Base-by-base conservation (phyloP, 352 stramenopile genomes). In the Pythium grandisporangium region DNA sequence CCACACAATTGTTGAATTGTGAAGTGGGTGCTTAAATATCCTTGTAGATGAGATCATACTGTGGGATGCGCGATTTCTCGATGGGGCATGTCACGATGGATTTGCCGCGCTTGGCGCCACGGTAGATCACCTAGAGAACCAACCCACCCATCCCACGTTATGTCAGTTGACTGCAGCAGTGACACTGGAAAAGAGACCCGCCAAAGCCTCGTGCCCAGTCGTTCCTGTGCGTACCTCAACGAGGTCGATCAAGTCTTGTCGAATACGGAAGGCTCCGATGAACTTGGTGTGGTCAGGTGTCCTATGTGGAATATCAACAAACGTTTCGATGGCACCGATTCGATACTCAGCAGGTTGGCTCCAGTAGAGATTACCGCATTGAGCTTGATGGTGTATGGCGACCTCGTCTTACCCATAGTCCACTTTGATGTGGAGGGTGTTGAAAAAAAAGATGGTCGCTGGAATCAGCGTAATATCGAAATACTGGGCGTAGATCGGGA, bases 361-460 rank as follows among this genome's bases (percentile, higher is more conserved):
- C n/a, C n/a, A n/a, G n/a, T n/a, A n/a, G n/a, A n/a, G n/a, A n/a
- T n/a, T n/a, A n/a, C n/a, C n/a, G n/a, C n/a, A n/a, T n/a, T n/a
- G n/a, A n/a, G n/a, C n/a, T n/a, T n/a, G n/a, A n/a, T n/a, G n/a
- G n/a, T n/a, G n/a, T n/a, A n/a, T n/a, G n/a, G n/a, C n/a, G n/a
- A n/a, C n/a, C n/a, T n/a, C n/a, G n/a, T n/a, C 57, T n/a, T 50
- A 93, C 80, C 74, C 65, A 39, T 88, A 93, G 66, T 93, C 78
- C 39, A 93, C 77, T 66, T 93, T 93, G 54, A 92, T 93, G 63
- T 93, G 81, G 45, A 86, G 77, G 2, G 68, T 73, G 48, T 93
- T 93, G 52, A 89, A 80, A 43, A 92, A 93, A 58, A 93, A 93
- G 35, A 93, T 60, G 0, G 75, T 93, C 24, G 78, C 78, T 2